Conservation (phyloP, 306 rosid genomes). For the Castanea sativa region DNA sequence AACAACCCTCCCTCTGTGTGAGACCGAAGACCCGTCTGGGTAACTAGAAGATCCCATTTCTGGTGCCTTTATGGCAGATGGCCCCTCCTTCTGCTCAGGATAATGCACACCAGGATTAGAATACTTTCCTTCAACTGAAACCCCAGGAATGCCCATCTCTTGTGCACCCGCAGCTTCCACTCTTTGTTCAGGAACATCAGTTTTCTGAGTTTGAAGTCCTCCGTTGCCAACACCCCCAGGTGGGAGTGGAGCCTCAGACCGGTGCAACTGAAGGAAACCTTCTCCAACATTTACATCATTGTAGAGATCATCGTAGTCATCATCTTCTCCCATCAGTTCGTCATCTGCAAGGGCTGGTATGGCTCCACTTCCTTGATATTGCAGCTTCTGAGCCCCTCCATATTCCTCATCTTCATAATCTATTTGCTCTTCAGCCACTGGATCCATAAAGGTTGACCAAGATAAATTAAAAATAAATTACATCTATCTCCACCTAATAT, state of each 20-base stretch:
- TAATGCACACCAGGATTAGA: constrained; percentile 25
- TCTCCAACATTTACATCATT: constrained; percentile 57
- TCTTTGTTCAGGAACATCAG: constrained; percentile 21
- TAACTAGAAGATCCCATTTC: constrained; percentile 21
- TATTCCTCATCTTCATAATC: constrained; percentile 41
- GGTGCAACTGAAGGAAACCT: constrained; percentile 44
- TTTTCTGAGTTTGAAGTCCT: constrained; percentile 36
- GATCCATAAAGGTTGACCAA: constrained; percentile 18
- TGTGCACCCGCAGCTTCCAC: constrained; percentile 22
- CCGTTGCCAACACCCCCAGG: constrained; percentile 30
- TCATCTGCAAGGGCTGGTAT: constrained; percentile 51
- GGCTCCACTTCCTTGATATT: constrained; percentile 44
- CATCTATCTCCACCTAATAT: constrained; percentile 24
- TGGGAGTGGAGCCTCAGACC: constrained; percentile 28
- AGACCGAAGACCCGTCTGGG: constrained; percentile 14
- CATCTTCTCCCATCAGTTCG: constrained; percentile 43
- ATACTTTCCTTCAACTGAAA: constrained; percentile 28
- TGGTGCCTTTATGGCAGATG: constrained; percentile 19
- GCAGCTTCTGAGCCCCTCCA: constrained; percentile 40
- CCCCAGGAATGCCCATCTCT: constrained; percentile 27
- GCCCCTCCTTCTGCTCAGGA: constrained; percentile 30
- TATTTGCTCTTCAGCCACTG: constrained; percentile 40
- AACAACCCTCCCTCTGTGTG: constrained; percentile 30
- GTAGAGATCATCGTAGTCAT: constrained; percentile 50
- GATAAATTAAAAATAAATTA: constrained; percentile 2